Evolutionary conservation across 345 rosid species (phyloP).

Genomic region (Combretum micranthum): DNA sequence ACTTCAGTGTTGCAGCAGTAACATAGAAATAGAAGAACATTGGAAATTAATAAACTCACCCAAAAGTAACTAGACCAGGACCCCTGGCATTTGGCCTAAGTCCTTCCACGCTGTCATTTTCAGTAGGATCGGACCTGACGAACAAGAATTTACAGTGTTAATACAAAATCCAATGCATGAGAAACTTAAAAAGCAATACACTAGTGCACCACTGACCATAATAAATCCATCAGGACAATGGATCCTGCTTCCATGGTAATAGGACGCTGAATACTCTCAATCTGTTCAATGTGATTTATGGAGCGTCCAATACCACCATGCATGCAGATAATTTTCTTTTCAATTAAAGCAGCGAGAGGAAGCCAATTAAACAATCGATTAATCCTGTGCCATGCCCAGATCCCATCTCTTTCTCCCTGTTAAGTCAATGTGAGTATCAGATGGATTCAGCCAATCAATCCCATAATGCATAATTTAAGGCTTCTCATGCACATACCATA

Average conservation of each 20-base stretch:
- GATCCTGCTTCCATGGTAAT: conserved; percentile 97
- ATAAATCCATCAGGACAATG: conserved; percentile 91
- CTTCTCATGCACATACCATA: conserved; percentile 51
- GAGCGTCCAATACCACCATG: conserved; percentile 99
- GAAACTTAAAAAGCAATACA: conserved; percentile 1
- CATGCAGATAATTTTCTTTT: conserved; percentile 97
- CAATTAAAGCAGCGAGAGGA: conserved; percentile 91
- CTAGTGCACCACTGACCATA: conserved; percentile 50
- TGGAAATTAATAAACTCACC: conserved; percentile 37
- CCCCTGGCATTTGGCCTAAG: conserved; percentile 98
- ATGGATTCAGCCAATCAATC: neutral
- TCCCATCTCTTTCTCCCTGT: conserved; percentile 99
- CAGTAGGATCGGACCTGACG: conserved; percentile 96
- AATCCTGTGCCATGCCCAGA: conserved; percentile 97
- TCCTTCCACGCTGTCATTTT: conserved; percentile 99
- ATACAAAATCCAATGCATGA: neutral
- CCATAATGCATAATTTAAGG: conserved; percentile 10
- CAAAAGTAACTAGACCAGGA: conserved; percentile 94
- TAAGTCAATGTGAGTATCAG: conserved; percentile 14
- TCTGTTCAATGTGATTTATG: conserved; percentile 95
- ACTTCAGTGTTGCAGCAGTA: no score
- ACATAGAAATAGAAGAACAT: no score
- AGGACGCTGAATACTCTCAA: conserved; percentile 93
- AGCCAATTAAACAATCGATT: conserved; percentile 96
- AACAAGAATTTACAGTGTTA: neutral